These are phyloP conservation scores for Phalaenopsis hybrid DNA, from an alignment of 116 monocot species.

Conservation along the genomic window DNA sequence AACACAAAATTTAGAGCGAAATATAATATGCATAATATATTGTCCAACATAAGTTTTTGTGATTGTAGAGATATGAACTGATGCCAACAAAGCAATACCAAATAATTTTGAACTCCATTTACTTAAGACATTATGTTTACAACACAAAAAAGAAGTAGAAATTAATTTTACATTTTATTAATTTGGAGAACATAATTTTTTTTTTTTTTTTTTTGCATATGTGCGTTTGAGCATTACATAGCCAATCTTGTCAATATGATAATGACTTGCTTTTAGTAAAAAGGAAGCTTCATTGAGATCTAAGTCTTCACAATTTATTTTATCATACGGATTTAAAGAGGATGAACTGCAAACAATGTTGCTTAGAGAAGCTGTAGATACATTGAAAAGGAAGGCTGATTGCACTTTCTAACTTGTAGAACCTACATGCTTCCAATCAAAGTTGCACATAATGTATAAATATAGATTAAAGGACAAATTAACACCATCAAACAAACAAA, in stretches of 20 bases:
- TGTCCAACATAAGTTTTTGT: conserved; percentile 95
- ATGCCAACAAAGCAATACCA: conserved; percentile 77
- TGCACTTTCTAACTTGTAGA: conserved; percentile 81
- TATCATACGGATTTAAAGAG: conserved; percentile 56
- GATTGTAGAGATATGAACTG: conserved; percentile 86
- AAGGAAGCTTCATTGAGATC: conserved; percentile 94
- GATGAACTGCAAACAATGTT: conserved; percentile 66
- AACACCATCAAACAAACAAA: neutral
- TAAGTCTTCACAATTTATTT: conserved; percentile 53
- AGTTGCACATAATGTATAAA: neutral
- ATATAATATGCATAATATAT: conserved; percentile 84
- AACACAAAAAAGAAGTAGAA: neutral
- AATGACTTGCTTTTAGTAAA: conserved; percentile 50
- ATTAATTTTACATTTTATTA: neutral
- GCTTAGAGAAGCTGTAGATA: conserved; percentile 80
- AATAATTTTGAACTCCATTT: conserved; percentile 87
- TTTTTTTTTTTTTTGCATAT: neutral
- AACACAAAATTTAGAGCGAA: neutral
- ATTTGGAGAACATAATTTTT: neutral
- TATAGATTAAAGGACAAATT: neutral
- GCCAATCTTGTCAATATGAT: neutral
- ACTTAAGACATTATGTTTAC: conserved; percentile 65
- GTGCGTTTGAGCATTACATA: neutral
- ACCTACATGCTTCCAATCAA: conserved; percentile 79
- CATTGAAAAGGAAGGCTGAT: conserved; percentile 86